These are phyloP conservation scores for Nothopassalora personata DNA, from an alignment of 2,329 filamentous ascomycete genomes.

Conservation along the genomic window DNA sequence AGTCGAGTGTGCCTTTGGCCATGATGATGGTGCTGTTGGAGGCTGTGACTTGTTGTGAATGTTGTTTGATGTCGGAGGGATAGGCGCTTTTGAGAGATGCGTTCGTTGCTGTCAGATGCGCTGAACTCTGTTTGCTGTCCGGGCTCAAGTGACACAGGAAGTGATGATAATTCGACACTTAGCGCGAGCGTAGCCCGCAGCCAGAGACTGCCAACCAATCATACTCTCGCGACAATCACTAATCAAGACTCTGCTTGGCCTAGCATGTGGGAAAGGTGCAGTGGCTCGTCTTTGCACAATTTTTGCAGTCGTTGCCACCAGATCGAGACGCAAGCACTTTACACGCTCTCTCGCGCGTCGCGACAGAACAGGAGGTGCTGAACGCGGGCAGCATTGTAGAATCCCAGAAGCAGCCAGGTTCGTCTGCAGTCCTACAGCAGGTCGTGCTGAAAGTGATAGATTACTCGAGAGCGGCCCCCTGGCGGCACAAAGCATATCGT, in stretches of 20 bases:
- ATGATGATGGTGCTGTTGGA: conserved; percentile 8
- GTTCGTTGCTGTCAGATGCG: not conserved
- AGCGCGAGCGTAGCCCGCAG: not conserved
- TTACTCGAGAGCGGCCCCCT: not conserved
- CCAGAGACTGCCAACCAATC: not conserved
- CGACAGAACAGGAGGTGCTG: not conserved
- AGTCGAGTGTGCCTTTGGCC: conserved; percentile 29
- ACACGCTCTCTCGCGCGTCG: conserved; percentile 7
- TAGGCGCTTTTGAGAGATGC: not conserved
- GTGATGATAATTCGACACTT: not conserved
- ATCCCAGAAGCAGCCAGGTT: not conserved
- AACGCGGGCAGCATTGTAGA: not conserved
- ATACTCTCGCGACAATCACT: not conserved
- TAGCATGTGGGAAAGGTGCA: not conserved
- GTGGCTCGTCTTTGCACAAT: not conserved
- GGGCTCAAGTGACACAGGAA: conserved; percentile 1
- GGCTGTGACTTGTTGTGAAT: not conserved
- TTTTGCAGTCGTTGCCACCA: not conserved
- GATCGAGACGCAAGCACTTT: conserved; percentile 10
- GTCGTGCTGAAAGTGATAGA: not conserved
- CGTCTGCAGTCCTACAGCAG: not conserved
- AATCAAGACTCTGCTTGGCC: not conserved
- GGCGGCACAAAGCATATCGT: not conserved
- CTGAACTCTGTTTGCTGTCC: conserved; percentile 5
- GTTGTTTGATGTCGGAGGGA: conserved; percentile 1